Evolutionary conservation across 2,329 filamentous ascomycete genomes (phyloP), one percentile per base, ranked within the genome.

Genomic region (Fusarium marasasianum): DNA sequence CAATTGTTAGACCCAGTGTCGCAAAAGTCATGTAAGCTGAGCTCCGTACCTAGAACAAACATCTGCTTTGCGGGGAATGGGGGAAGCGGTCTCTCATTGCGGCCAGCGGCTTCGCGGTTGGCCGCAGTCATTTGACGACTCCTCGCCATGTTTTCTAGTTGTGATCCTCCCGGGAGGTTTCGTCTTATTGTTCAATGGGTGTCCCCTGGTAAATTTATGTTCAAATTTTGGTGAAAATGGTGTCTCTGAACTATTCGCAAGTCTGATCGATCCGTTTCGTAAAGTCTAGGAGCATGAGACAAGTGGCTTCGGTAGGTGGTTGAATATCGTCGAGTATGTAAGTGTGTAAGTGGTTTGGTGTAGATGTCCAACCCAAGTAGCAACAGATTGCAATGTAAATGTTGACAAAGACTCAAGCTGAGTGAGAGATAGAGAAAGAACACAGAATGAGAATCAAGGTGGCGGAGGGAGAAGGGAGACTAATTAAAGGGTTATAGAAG

Each of bases 41-140:
- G 22, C 29, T 35, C 53, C 63, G 53, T 84, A 88, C 87, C 87
- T 53, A 88, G 80, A 64, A 89, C 86, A 76, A 88, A 84, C 84
- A 89, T 85, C 77, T 89, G 87, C 75, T 80, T 78, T 45, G 79
- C 73, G 55, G 84, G 84, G 58, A 85, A 85, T 11, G 82, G 79
- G 35, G 80, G 81, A 44, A 76, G 63, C 45, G 73, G 69, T 38
- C 73, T 75, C 53, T 66, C 73, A 65, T 71, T 73, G 57, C 75
- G 72, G 38, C 69, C 70, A 54, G 77, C 62, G 29, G 77, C 63
- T 29, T 75, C 73, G 63, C 75, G 72, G 69, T 75, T 76, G 69
- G 64, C 72, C 63, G 77, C 67, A 66, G 68, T 63, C 59, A 73
- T 66, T 44, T 77, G 71, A 65, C 63, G 73, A 63, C 77, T 77